Conservation (phyloP, 2,329 filamentous ascomycete genomes). For the Harringtonia lauricola region DNA sequence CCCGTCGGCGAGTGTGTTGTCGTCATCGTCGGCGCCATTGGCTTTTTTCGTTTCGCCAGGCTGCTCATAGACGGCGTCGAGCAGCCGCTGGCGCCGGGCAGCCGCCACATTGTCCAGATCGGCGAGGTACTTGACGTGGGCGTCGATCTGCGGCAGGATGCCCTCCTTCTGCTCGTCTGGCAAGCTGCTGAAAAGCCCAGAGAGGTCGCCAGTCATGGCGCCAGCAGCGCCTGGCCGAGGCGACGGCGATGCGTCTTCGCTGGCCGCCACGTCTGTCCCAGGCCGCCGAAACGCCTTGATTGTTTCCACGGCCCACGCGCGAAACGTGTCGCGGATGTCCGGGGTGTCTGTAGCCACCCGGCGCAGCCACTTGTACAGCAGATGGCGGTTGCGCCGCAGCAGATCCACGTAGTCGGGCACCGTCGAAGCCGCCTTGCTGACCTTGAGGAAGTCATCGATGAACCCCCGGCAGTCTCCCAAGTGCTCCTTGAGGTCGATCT, state of each 20-base stretch:
- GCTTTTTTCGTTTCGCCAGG: neutral
- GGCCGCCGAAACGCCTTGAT: conserved; percentile 39
- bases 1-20: conserved; percentile 28
- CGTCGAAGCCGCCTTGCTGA: conserved; percentile 39
- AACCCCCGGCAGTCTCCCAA: conserved; percentile 58
- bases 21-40: too few relatives aligned
- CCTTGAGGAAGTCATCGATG: conserved; percentile 58
- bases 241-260: neutral
- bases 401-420: conserved; percentile 64
- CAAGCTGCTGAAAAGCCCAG: conserved; percentile 33
- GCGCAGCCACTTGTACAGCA: conserved; percentile 61
- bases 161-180: conserved; percentile 29
- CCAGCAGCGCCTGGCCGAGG: conserved; percentile 20
- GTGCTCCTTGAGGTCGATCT: conserved; percentile 59
- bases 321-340: conserved; percentile 50
- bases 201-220: conserved; percentile 27
- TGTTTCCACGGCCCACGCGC: conserved; percentile 47
- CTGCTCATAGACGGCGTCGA: conserved; percentile 24
- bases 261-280: conserved; percentile 4
- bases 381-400: conserved; percentile 50
- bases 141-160: conserved; percentile 43
- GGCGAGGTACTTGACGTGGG: conserved; percentile 49
- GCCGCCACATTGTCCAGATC: conserved; percentile 41
- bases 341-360: conserved; percentile 58
- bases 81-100: conserved; percentile 43